phyloP scores from a whole-genome alignment of 1,284 basidiomycete species.

The Ceratorhiza oryzae-sativae region DNA sequence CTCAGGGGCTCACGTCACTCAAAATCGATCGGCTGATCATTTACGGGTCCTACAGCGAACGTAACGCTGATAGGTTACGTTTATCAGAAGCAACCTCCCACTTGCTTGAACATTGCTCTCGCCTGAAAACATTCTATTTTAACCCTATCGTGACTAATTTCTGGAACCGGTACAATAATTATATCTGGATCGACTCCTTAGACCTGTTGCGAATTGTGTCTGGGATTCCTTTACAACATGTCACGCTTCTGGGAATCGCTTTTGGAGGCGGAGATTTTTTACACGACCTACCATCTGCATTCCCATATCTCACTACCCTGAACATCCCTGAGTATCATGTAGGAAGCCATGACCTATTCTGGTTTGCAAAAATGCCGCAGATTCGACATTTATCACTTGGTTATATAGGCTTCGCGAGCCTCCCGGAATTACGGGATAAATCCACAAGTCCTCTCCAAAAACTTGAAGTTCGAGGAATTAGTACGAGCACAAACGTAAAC shows the following conservation, averaged over 20 bases:
- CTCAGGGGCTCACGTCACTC: background rate
- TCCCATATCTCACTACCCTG: background rate
- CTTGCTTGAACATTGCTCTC: background rate
- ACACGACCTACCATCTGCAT: background rate
- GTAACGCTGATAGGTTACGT: background rate
- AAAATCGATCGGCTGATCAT: background rate
- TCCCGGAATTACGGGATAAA: background rate
- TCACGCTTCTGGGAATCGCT: background rate
- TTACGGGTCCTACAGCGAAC: too few species aligned
- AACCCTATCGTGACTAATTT: background rate
- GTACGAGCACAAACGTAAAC: background rate
- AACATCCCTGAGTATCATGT: background rate
- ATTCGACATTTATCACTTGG: background rate
- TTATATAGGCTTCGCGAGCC: background rate
- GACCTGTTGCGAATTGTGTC: background rate
- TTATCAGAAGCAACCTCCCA: background rate
- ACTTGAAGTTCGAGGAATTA: background rate
- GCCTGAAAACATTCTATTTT: background rate
- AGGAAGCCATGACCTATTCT: background rate
- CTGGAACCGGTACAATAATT: background rate
- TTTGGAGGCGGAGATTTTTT: background rate
- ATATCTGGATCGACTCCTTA: background rate
- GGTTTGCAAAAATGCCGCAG: constrained; percentile 1
- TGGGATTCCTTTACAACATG: background rate
- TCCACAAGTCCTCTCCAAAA: background rate